phyloP scores from a whole-genome alignment of 345 rosid species.

The Turritis glabra region DNA sequence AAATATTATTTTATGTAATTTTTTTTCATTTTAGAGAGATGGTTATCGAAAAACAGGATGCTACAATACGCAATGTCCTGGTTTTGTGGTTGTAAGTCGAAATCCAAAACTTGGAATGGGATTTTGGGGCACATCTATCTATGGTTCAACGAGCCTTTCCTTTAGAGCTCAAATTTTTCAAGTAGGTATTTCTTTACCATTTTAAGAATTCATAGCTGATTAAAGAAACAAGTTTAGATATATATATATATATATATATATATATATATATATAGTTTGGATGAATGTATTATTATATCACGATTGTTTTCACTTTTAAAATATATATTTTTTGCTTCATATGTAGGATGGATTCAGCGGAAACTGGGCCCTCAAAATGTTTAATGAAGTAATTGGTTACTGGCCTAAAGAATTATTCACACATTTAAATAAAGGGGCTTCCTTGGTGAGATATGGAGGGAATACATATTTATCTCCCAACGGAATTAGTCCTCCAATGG shows the following conservation, averaged over 20 bases:
- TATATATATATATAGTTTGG: background rate
- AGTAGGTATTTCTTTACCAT: background rate
- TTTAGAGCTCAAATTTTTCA: background rate
- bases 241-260: too few species aligned
- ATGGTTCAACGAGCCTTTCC: background rate
- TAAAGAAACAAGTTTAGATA: too few species aligned
- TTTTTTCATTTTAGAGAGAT: background rate
- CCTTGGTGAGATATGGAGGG: slow-evolving; percentile 26
- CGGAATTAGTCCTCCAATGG: slow-evolving; percentile 27
- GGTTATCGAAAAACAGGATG: slow-evolving; percentile 22
- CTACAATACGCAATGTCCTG: slow-evolving; percentile 31
- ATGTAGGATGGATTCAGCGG: slow-evolving; percentile 23
- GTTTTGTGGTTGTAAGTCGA: slow-evolving; percentile 26
- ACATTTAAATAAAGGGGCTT: slow-evolving; percentile 11
- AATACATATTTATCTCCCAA: background rate
- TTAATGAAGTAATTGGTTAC: slow-evolving; percentile 12
- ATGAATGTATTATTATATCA: background rate
- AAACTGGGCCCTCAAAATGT: slow-evolving; percentile 16
- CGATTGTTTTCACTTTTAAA: background rate
- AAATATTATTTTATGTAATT: background rate
- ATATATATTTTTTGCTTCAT: background rate
- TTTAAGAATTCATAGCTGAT: too few species aligned
- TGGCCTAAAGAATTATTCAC: slow-evolving; percentile 24
- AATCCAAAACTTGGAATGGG: background rate
- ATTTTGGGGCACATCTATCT: slow-evolving; percentile 14